These are phyloP conservation scores for Limnomonas spitsbergensis DNA, from an alignment of 139 green algal genomes.

Conservation along the genomic window DNA sequence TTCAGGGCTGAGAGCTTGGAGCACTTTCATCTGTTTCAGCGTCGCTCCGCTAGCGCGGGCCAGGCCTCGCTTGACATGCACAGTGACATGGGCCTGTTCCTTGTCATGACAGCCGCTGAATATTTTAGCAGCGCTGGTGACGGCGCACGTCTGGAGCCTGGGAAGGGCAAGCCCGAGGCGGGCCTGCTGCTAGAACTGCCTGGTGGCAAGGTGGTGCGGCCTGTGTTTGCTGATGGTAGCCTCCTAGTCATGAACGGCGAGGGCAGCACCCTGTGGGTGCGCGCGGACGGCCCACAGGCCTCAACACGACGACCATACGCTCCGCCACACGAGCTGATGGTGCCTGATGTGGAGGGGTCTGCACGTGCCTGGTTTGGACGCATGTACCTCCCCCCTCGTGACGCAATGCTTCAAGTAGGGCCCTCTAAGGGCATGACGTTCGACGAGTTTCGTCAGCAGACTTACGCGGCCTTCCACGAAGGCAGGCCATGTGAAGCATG, in stretches of 20 bases:
- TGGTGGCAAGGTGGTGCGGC: slow-evolving; percentile 19
- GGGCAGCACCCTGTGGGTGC: slow-evolving; percentile 21
- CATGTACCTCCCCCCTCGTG: slow-evolving; percentile 28
- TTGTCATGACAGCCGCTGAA: slow-evolving; percentile 33
- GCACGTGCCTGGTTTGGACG: slow-evolving; percentile 33
- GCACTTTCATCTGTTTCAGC: slow-evolving; percentile 14
- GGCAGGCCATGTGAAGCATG: background rate
- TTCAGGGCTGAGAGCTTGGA: slow-evolving; percentile 15
- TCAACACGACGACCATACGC: slow-evolving; percentile 14
- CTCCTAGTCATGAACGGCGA: slow-evolving; percentile 43
- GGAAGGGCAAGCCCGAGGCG: background rate
- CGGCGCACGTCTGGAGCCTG: background rate
- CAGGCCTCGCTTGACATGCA: slow-evolving; percentile 12
- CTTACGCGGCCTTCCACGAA: slow-evolving; percentile 10
- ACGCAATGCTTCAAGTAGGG: background rate
- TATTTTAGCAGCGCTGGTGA: slow-evolving; percentile 6
- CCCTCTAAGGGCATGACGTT: slow-evolving; percentile 11
- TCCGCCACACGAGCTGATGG: slow-evolving; percentile 25
- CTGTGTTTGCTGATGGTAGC: slow-evolving; percentile 3
- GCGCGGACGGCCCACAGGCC: background rate
- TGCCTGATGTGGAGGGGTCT: background rate
- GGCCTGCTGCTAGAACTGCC: slow-evolving; percentile 17
- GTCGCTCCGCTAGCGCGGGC: background rate
- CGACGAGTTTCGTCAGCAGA: slow-evolving; percentile 22
- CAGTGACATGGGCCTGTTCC: slow-evolving; percentile 33